Base-by-base conservation (phyloP, 2,329 filamentous ascomycete genomes). In the Talaromyces sp. region DNA sequence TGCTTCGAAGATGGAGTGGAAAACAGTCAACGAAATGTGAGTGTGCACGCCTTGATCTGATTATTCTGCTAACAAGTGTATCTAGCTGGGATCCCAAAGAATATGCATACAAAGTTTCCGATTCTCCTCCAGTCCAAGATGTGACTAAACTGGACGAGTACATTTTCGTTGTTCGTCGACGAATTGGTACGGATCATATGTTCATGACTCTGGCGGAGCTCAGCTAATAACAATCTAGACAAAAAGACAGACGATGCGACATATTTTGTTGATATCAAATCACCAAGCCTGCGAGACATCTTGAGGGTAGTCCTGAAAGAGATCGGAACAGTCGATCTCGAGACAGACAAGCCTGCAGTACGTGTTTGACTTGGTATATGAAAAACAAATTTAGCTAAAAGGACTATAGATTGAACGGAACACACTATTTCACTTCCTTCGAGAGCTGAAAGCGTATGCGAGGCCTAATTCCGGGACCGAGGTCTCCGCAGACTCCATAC, bases 211-310 rank as follows among this genome's bases (percentile, higher is more conserved):
- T 31, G 9, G 9, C 2, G 9, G 26, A 49, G 19, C 31, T 4
- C 29, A 5, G 24, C 55, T 56, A 26, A 56, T 38, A 17, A 56
- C 19, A 17, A 46, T 49, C 4, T 13, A 56, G 55, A 56, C 26
- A 46, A 49, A 41, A 24, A 56, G 4, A 56, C 26, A 26, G n/a
- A 35, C 21, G 19, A 38, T 27, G 9, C 21, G 8, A 35, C 21
- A 21, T 17, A 32, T 14, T 55, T 46, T 49, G 26, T 56, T 56
- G n/a, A 56, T 17, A 56, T 56, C 19, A 56, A 56, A 56, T 56
- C 26, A 21, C 17, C 24, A 9, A 26, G 35, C 10, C 13, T 43
- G 38, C 9, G 9, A 43, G 38, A 43, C 9, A 43, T 43, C 13
- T n/a, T 43, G 13, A 43, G 13, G 9, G 10, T 43, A 19, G 13